Conservation (phyloP, 768 basidiomycete species). For the Pleurotus pulmonarius region DNA sequence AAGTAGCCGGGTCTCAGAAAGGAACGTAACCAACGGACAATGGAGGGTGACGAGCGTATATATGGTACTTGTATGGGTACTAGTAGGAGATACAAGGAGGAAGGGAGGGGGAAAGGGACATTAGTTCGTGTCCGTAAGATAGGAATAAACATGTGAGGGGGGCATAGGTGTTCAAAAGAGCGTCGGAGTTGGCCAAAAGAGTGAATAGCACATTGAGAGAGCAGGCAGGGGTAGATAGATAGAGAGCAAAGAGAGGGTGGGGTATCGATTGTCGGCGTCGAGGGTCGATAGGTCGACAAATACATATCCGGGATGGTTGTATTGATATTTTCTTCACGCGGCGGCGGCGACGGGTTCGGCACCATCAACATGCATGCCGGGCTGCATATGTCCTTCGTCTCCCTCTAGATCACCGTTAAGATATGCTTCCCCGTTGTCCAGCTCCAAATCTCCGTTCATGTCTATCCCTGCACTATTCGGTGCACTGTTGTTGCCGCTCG, state of each 20-base stretch:
- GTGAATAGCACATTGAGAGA: background rate
- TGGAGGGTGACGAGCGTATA: background rate
- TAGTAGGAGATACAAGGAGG: background rate
- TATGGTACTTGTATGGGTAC: background rate
- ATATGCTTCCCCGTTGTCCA: slow-evolving; percentile 15
- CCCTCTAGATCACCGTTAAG: slow-evolving; percentile 32
- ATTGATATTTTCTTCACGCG: slow-evolving; percentile 13
- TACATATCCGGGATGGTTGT: slow-evolving; percentile 11
- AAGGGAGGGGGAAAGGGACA: background rate
- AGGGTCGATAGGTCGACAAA: slow-evolving; percentile 7
- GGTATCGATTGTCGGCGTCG: slow-evolving; percentile 11
- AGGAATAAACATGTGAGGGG: slow-evolving; percentile 3
- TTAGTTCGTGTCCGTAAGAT: background rate
- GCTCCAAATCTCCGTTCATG: slow-evolving; percentile 10
- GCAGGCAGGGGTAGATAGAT: slow-evolving; percentile 14
- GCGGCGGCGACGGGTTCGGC: slow-evolving; percentile 28
- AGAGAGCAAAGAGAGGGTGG: slow-evolving; percentile 15
- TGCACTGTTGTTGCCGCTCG: slow-evolving; percentile 28
- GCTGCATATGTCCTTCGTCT: slow-evolving; percentile 29
- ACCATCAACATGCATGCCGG: slow-evolving; percentile 43
- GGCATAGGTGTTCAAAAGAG: slow-evolving; percentile 1
- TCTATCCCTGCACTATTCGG: slow-evolving; percentile 15
- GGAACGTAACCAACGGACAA: background rate
- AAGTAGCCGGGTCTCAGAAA: background rate
- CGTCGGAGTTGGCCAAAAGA: background rate